A percentile compares a stretch with the other conserved stretches of the same genome.
Conservation (phyloP, 768 basidiomycete species). For the Termitomyces sp. region DNA sequence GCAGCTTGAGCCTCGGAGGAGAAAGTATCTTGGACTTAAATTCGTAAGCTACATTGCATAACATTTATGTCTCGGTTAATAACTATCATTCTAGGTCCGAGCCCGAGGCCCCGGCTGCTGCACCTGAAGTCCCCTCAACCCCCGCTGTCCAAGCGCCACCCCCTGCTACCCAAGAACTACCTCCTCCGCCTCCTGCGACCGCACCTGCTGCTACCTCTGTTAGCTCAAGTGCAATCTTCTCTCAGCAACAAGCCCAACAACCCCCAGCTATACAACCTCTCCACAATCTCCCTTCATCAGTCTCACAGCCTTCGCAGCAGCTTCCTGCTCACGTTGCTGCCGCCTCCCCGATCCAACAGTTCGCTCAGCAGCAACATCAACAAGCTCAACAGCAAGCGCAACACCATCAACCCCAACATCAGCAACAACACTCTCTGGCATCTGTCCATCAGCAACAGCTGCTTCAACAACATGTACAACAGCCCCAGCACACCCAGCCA, state of each 20-base stretch:
- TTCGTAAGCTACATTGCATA: conserved; percentile 38
- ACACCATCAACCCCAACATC: conserved; percentile 36
- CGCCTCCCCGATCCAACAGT: conserved; percentile 39
- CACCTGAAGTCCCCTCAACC: conserved; percentile 31
- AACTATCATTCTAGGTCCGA: conserved; percentile 9
- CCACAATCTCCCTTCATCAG: conserved; percentile 21
- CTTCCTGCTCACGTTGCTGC: conserved; percentile 22
- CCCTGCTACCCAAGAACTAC: conserved; percentile 26
- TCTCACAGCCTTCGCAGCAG: conserved; percentile 32
- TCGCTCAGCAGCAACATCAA: conserved; percentile 36
- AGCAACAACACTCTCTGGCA: conserved; percentile 16
- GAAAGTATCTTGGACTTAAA: conserved; percentile 54
- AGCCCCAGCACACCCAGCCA: conserved; percentile 26
- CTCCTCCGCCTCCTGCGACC: conserved; percentile 34
- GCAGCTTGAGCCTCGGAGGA: conserved; percentile 73
- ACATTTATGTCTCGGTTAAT: conserved; percentile 5
- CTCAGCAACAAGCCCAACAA: conserved; percentile 38
- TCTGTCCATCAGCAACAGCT: conserved; percentile 3
- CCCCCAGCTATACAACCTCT: conserved; percentile 15
- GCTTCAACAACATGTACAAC: conserved; percentile 4
- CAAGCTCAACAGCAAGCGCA: conserved; percentile 27
- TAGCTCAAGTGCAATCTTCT: conserved; percentile 43
- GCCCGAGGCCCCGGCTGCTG: conserved; percentile 12
- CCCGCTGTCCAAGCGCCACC: conserved; percentile 24
- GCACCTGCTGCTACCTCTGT: conserved; percentile 30